Percentiles rank a stretch among this genome's conserved stretches.
These are phyloP conservation scores for Hyphopichia fennica DNA, from an alignment of 1,139 yeast genomes.

Conservation along the genomic window DNA sequence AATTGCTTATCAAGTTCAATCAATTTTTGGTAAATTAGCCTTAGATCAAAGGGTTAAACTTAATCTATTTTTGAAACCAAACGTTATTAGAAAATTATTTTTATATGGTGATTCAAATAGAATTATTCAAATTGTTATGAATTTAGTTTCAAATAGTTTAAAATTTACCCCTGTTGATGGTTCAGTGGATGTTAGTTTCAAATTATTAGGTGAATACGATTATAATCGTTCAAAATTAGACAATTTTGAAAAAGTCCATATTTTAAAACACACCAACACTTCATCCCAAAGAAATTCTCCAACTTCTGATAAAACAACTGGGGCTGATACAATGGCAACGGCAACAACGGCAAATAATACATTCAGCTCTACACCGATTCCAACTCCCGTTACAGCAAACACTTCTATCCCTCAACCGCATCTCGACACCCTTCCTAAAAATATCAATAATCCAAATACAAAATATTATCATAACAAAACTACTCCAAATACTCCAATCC, in stretches of 20 bases:
- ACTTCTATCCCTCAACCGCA: not conserved
- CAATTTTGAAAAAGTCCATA: slow-evolving; percentile 30
- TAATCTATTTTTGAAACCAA: slow-evolving; percentile 59
- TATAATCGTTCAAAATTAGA: slow-evolving; percentile 34
- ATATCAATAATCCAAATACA: not conserved
- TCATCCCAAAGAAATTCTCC: not conserved
- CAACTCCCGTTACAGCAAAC: not conserved
- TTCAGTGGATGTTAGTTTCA: slow-evolving; percentile 63
- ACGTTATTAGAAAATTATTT: slow-evolving; percentile 57
- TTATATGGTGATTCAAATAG: slow-evolving; percentile 84
- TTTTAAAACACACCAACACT: slow-evolving; percentile 11
- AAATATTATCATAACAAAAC: not conserved
- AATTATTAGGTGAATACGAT: slow-evolving; percentile 72
- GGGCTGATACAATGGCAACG: not conserved
- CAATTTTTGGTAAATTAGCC: slow-evolving; percentile 86
- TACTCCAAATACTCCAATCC: slow-evolving; percentile 1
- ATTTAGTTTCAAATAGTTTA: slow-evolving; percentile 80
- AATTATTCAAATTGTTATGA: slow-evolving; percentile 84
- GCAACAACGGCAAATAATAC: not conserved
- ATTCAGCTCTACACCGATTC: not conserved
- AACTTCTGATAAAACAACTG: not conserved
- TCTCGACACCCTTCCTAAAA: no score
- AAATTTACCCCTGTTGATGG: slow-evolving; percentile 92
- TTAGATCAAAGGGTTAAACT: slow-evolving; percentile 71
- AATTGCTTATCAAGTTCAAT: slow-evolving; percentile 78